Conservation (phyloP, 805 yeast genomes). For the Metschnikowia anglica region DNA sequence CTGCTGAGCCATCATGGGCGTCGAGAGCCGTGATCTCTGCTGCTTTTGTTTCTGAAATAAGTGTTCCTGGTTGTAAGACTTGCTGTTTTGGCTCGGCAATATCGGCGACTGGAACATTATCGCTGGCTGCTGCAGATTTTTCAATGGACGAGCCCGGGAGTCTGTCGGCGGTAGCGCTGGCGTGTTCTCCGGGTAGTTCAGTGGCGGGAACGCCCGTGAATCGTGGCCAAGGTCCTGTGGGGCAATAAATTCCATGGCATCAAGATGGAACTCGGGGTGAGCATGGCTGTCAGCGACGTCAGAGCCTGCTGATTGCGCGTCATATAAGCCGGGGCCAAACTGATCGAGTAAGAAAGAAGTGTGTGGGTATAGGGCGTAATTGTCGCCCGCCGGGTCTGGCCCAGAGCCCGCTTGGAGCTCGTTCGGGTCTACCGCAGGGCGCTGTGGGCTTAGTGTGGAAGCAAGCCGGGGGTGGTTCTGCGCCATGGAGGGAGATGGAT, state of each 20-base stretch:
- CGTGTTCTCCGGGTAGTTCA: slow-evolving; percentile 20
- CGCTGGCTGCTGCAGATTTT: background rate
- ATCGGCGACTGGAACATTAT: slow-evolving; percentile 31
- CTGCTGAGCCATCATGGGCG: slow-evolving; percentile 7
- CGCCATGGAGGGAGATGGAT: background rate
- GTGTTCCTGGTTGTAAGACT: slow-evolving; percentile 43
- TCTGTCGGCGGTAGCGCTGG: no score
- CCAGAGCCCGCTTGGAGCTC: background rate
- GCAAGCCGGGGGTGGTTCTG: background rate
- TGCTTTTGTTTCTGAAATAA: slow-evolving; percentile 34
- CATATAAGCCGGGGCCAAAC: slow-evolving; percentile 11
- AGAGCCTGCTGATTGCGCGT: background rate
- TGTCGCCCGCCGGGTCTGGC: background rate
- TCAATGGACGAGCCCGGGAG: slow-evolving; percentile 14
- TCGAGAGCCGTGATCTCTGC: slow-evolving; percentile 19
- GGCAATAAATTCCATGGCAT: slow-evolving; percentile 18
- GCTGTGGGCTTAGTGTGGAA: background rate
- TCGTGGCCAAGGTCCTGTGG: slow-evolving; percentile 16
- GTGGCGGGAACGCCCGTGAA: slow-evolving; percentile 22
- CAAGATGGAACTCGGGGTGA: slow-evolving; percentile 6
- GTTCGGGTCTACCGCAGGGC: background rate
- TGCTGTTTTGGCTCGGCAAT: slow-evolving; percentile 43
- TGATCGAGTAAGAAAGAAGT: slow-evolving; percentile 16
- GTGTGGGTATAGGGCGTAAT: slow-evolving; percentile 1
- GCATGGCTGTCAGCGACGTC: background rate